Evolutionary conservation across 1,284 basidiomycete genomes (phyloP).

Genomic region (Moesziomyces sp.): DNA sequence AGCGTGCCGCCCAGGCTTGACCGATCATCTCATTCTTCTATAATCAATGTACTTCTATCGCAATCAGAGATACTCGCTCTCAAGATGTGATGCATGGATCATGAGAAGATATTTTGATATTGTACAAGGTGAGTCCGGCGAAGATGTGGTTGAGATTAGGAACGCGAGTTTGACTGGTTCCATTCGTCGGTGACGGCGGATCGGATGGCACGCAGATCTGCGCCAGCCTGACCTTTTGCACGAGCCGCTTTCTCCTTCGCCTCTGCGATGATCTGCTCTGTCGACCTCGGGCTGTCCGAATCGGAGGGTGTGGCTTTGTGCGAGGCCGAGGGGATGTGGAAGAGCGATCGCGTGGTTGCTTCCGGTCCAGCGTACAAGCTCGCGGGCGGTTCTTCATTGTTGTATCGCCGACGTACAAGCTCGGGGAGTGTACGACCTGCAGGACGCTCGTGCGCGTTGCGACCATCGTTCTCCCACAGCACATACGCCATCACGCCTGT

Average conservation of each 20-base stretch:
- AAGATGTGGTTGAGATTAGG: neutral
- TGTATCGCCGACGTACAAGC: constrained; percentile 39
- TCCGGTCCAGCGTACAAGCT: constrained; percentile 26
- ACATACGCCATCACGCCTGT: constrained; percentile 64
- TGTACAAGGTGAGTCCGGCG: no score
- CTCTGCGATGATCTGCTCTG: constrained; percentile 22
- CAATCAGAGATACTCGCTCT: neutral
- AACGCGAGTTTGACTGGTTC: constrained; percentile 19
- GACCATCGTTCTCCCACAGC: constrained; percentile 62
- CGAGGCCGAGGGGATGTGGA: constrained; percentile 37
- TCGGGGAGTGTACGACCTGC: constrained; percentile 51
- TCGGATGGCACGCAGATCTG: constrained; percentile 27
- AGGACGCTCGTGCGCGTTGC: constrained; percentile 56
- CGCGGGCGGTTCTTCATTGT: constrained; percentile 24
- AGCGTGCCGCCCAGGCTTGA: constrained; percentile 33
- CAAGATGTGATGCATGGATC: neutral
- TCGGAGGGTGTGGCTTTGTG: constrained; percentile 4
- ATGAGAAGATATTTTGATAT: neutral
- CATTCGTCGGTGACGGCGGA: constrained; percentile 39
- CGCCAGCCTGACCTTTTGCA: constrained; percentile 19
- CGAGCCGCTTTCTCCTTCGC: constrained; percentile 18
- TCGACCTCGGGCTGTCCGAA: constrained; percentile 7
- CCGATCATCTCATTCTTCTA: neutral
- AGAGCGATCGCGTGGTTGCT: constrained; percentile 30
- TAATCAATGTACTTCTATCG: constrained; percentile 31